Evolutionary conservation across 495 filamentous ascomycete genomes (phyloP), one percentile per base, ranked within the genome.

Genomic region (Xylaria telfairii): DNA sequence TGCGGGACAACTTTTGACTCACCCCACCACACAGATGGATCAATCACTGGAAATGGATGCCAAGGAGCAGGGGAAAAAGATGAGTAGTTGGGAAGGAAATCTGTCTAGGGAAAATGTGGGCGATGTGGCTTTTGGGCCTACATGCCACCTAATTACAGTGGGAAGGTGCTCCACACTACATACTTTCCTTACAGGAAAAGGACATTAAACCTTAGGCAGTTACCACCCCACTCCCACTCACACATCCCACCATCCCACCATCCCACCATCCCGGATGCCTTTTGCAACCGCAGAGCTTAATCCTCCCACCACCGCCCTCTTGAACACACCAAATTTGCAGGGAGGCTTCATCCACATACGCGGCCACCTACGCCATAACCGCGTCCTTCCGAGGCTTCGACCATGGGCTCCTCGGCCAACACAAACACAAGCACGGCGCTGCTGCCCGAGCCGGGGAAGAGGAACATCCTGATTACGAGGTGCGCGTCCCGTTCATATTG

Each of bases 401-500:
- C 37, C 32, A 69, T 69, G 67, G 67, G 28, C 15, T 53, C 67
- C 39, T 24, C 32, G n/a, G 32, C 67, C 6, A 41, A 46, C 7
- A 24, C n/a, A n/a, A n/a, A n/a, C n/a, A n/a, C n/a, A n/a, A n/a
- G n/a, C n/a, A n/a, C 49, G 54, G 61, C 68, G 26, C 39, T 70
- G 24, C 39, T 70, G 24, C 68, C 68, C 30, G 68, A 70, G 49
- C 61, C 68, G 5, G 68, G 68, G 10, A 70, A 70, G 61, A 64
- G 41, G 41, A 70, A 70, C 49, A 70, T 70, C 28, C 10, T 70
- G 15, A 59, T 70, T 30, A 68, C 65, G 21, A 67, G 64, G 64
- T 66, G 32, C n/a, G 64, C 37, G 51, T 66, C 32, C 9, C 4
- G 32, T 42, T 30, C 17, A 17, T 49, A 5, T 15, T 42, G n/a